These are phyloP conservation scores for Alternaria postmessia DNA, from an alignment of 2,329 filamentous ascomycete genomes.

Conservation along the genomic window DNA sequence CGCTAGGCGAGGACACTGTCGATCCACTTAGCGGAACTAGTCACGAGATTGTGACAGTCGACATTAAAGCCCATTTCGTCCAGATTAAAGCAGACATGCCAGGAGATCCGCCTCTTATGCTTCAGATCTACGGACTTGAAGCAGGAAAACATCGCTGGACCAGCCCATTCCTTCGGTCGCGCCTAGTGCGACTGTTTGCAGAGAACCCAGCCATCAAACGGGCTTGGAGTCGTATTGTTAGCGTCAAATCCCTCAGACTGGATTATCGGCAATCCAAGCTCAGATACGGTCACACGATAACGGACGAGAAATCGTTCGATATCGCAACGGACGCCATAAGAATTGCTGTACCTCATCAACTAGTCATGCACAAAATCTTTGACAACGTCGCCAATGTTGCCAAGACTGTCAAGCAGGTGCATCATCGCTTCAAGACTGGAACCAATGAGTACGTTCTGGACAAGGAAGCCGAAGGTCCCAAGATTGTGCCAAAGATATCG, in stretches of 20 bases:
- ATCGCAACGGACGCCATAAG: slow-evolving; percentile 85
- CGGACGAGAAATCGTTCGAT: slow-evolving; percentile 84
- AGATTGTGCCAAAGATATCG: slow-evolving; percentile 84
- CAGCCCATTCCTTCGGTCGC: slow-evolving; percentile 78
- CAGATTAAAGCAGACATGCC: slow-evolving; percentile 92
- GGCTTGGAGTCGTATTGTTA: slow-evolving; percentile 87
- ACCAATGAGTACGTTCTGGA: slow-evolving; percentile 88
- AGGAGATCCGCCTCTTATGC: slow-evolving; percentile 86
- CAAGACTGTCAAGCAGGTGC: slow-evolving; percentile 89
- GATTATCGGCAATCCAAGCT: slow-evolving; percentile 81
- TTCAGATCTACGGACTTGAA: slow-evolving; percentile 85
- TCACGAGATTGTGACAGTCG: slow-evolving; percentile 78
- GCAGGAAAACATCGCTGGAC: slow-evolving; percentile 88
- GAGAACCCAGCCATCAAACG: slow-evolving; percentile 82
- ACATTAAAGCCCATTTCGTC: slow-evolving; percentile 80
- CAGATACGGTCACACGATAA: slow-evolving; percentile 68
- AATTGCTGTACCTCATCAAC: slow-evolving; percentile 86
- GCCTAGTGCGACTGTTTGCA: slow-evolving; percentile 83
- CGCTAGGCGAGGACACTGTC: slow-evolving; percentile 39
- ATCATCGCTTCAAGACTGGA: slow-evolving; percentile 88
- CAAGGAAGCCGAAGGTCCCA: slow-evolving; percentile 85
- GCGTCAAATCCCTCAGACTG: slow-evolving; percentile 79
- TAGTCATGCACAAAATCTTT: slow-evolving; percentile 88
- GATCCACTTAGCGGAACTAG: slow-evolving; percentile 37
- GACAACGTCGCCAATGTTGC: slow-evolving; percentile 90